phyloP scores from a whole-genome alignment of 768 basidiomycete genomes.

The Boletus eberwhitei region DNA sequence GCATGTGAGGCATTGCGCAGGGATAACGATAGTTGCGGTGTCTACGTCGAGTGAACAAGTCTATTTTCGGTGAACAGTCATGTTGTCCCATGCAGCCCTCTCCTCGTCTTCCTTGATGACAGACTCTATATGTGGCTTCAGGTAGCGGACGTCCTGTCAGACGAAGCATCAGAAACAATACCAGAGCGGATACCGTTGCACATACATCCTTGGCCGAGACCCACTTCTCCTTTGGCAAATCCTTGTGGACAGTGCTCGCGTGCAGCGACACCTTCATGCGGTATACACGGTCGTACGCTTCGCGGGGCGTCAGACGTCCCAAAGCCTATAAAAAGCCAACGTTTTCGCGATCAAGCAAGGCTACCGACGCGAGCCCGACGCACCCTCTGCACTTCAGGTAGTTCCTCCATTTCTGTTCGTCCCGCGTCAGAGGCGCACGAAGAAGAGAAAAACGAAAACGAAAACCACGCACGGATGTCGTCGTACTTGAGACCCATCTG shows the following conservation, averaged over 20 bases:
- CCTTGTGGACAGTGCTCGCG: conserved; percentile 70
- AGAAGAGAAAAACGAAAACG: neutral
- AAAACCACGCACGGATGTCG: conserved; percentile 72
- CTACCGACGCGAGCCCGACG: conserved; percentile 16
- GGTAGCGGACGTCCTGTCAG: conserved; percentile 83
- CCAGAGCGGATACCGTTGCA: neutral
- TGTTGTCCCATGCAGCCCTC: conserved; percentile 76
- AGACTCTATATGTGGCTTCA: conserved; percentile 70
- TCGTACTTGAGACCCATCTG: conserved; percentile 89
- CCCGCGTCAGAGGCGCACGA: neutral
- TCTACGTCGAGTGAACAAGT: conserved; percentile 28
- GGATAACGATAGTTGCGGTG: conserved; percentile 14
- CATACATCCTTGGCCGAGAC: conserved; percentile 69
- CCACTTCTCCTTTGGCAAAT: conserved; percentile 83
- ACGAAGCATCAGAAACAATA: conserved; percentile 8
- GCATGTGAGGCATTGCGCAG: conserved; percentile 11
- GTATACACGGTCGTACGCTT: conserved; percentile 88
- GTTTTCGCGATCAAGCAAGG: neutral
- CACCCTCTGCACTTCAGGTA: conserved; percentile 74
- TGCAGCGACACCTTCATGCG: conserved; percentile 82
- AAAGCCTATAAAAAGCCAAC: conserved; percentile 58
- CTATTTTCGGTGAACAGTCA: conserved; percentile 69
- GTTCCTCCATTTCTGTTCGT: conserved; percentile 69
- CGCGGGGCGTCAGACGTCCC: conserved; percentile 68
- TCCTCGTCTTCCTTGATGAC: conserved; percentile 76